Percentiles rank a stretch among this genome's conserved stretches.
phyloP scores from a whole-genome alignment of 192 early-diverging fungal species.

The Geranomyces variabilis region DNA sequence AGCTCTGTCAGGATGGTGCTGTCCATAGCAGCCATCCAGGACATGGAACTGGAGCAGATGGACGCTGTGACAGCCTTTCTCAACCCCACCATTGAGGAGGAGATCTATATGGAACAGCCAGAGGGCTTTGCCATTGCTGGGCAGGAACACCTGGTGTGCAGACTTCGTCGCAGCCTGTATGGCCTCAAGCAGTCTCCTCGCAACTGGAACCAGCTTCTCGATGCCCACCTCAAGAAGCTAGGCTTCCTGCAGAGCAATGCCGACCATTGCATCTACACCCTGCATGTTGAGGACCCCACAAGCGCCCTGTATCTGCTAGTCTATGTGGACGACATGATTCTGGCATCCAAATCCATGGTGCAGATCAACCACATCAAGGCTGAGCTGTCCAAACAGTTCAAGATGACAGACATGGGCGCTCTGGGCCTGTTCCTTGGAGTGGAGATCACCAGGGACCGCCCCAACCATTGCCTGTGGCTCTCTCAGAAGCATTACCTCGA shows the following conservation, averaged over 20 bases:
- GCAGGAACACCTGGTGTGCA: background rate
- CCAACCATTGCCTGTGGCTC: background rate
- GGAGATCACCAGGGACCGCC: background rate
- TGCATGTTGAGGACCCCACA: background rate
- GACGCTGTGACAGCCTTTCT: conserved; percentile 32
- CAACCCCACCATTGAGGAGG: conserved; percentile 27
- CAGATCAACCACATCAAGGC: background rate
- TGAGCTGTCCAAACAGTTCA: conserved; percentile 8
- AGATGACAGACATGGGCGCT: conserved; percentile 11
- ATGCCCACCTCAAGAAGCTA: background rate
- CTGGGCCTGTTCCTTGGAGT: conserved; percentile 1
- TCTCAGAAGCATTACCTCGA: background rate
- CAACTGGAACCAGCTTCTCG: conserved; percentile 28
- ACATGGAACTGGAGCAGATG: conserved; percentile 21
- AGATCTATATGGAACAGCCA: conserved; percentile 35
- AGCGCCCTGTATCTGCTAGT: background rate
- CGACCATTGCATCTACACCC: background rate
- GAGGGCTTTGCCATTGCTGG: conserved; percentile 13
- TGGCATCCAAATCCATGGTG: background rate
- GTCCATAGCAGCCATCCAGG: background rate
- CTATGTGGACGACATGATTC: conserved; percentile 20
- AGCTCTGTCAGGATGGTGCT: background rate
- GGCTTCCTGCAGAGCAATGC: background rate
- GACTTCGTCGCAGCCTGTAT: conserved; percentile 16
- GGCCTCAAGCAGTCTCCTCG: conserved; percentile 33